Evolutionary conservation across 257 asterid species (phyloP), one percentile per base, ranked within the genome.

Genomic region (Cordia subcordata): DNA sequence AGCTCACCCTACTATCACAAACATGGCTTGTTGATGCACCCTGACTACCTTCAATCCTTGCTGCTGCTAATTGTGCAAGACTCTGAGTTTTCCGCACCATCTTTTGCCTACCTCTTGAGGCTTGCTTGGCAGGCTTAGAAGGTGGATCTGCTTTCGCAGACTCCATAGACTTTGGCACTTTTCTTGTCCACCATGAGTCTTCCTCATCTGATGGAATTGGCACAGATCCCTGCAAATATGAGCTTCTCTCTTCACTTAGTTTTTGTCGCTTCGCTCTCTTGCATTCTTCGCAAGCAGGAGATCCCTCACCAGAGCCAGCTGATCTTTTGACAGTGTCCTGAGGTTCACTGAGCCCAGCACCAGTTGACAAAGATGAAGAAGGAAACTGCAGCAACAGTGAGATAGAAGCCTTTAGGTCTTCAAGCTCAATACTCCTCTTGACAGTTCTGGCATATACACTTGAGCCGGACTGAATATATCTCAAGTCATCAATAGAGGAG

Each of bases 1-100:
- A 94, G 66, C 81, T 77, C 53, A 74, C 57, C 84, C 78, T 85
- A 68, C 69, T 85, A 74, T 90, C 97, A 79, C 99, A 90, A 61
- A 79, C 77, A 82, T 94, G 96, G 72, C 99, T 94, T 0, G 96
- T 80, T 37, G 99, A 90, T 66, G 99, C 96, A 64, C 99, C 97
- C 67, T 87, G 97, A 68, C 99, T 94, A 72, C 96, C 84, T 75
- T 90, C 99, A 76, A 94, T 87, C 69, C 99, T 88, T 51, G 96
- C 86, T 70, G 94, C 85, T 62, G 96, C 96, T 69, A 94, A 76
- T 55, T 94, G 99, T 21, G 97, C 94, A 70, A 94, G 97, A 73
- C 94, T 89, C 57, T 83, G 96, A 49, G 94, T 94, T 82, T 94
- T 94, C 39, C 96, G 88, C 53, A 77, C 97, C 79, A 86, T 68